Base-by-base conservation (phyloP, 1,284 basidiomycete species). In the Violaceomyces palustris region DNA sequence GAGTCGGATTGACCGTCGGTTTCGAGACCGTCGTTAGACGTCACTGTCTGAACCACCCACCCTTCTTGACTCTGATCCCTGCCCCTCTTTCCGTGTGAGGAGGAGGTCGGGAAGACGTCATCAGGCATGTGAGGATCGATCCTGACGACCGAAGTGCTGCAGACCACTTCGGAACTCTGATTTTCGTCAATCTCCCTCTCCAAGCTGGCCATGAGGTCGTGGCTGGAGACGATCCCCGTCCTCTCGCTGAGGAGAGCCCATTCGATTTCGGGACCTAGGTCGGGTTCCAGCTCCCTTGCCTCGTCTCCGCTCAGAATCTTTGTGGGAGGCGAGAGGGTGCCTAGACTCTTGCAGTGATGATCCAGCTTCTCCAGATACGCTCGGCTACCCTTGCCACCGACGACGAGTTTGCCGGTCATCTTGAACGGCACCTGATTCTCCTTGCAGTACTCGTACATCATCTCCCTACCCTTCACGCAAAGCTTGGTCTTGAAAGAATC, bases 151-250 rank as follows among this genome's bases (percentile, higher is more conserved):
- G 79, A 79, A 0, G 91, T 94, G 3, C 84, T 84, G 64, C 84
- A 86, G 0, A 86, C 87, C 9, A 94, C 75, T 43, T 88, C 82
- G 9, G 87, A 86, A 22, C 75, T 79, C 34, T 82, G 85, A 4
- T 82, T 80, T 7, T 87, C 82, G 8, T 75, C 74, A 39, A 96
- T 83, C 40, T 92, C 87, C 56, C 79, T 79, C 69, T 88, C 87
- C 27, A 96, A 77, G 50, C 80, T 84, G 58, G 83, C 79, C 81
- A 91, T 87, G 24, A 76, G 54, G 4, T 82, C 74, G 75, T 93
- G 90, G 0, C 87, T 87, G 72, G 92, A 87, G 2, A 98, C 76
- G 51, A 98, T 94, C 1, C 93, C 93, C 0, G 93, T 96, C 61
- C 85, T 82, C 3, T 87, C 84, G 47, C 85, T 88, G 75, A 84